A percentile compares a stretch with the other conserved stretches of the same genome.
Evolutionary conservation across 1,284 basidiomycete species (phyloP).

Genomic region (Cutaneotrichosporon mucoides): DNA sequence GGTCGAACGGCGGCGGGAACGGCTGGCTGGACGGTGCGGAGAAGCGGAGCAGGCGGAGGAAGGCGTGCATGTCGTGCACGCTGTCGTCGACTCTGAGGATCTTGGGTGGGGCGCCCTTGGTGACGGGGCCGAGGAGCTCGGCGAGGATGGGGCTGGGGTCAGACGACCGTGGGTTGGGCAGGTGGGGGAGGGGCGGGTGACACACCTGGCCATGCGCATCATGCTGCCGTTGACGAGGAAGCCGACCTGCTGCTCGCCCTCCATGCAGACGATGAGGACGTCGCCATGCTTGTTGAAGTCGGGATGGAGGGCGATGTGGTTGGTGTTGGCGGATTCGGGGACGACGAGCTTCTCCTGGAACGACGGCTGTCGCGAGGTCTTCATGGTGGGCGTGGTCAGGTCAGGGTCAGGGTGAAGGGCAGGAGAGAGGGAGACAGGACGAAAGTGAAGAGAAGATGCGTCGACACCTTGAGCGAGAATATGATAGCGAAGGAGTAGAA

Average conservation of each 20-base stretch:
- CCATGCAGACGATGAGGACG: constrained; percentile 13
- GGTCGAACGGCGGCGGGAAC: constrained; percentile 10
- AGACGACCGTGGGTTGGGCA: no score
- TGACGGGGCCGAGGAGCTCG: not conserved
- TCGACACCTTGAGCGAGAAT: not conserved
- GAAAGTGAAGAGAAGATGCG: no score
- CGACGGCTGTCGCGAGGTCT: not conserved
- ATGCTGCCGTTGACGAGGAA: constrained; percentile 17
- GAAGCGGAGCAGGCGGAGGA: constrained; percentile 14
- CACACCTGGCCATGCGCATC: constrained; percentile 18
- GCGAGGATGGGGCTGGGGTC: constrained; percentile 11
- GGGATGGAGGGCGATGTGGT: constrained; percentile 11
- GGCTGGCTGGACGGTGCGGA: not conserved
- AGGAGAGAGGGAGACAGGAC: not conserved
- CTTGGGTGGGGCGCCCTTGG: not conserved
- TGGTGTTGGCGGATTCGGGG: not conserved
- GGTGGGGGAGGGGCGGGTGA: not conserved
- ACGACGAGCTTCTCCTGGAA: not conserved
- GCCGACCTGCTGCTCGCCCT: constrained; percentile 7
- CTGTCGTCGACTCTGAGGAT: constrained; percentile 8
- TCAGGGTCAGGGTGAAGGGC: not conserved
- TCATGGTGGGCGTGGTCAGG: not conserved
- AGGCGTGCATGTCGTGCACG: constrained; percentile 17
- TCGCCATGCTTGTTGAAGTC: constrained; percentile 17
- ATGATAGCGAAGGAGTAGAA: no score